Conservation (phyloP, 1,284 basidiomycete species). For the Ustilago sp. region DNA sequence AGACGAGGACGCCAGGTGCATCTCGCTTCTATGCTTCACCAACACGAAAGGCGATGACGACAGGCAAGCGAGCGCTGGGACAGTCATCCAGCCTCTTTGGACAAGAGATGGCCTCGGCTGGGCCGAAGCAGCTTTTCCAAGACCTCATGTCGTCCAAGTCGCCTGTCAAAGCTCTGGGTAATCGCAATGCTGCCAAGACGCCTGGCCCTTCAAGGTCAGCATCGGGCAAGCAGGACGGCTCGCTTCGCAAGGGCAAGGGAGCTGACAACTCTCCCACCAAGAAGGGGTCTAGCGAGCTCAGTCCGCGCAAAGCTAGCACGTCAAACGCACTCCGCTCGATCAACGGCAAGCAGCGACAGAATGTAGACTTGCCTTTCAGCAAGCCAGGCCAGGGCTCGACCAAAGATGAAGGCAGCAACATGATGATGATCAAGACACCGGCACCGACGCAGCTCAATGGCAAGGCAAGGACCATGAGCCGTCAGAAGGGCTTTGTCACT, state of each 20-base stretch:
- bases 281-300: slow-evolving; percentile 28
- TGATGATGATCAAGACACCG: slow-evolving; percentile 44
- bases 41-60: slow-evolving; percentile 46
- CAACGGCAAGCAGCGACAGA: slow-evolving; percentile 46
- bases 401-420: slow-evolving; percentile 9
- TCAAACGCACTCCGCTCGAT: slow-evolving; percentile 35
- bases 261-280: slow-evolving; percentile 25
- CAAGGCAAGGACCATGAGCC: slow-evolving; percentile 31
- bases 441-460: slow-evolving; percentile 24
- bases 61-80: slow-evolving; percentile 35
- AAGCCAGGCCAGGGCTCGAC: slow-evolving; percentile 26
- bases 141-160: slow-evolving; percentile 33
- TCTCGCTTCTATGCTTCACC: slow-evolving; percentile 40
- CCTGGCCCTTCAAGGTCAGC: slow-evolving; percentile 32
- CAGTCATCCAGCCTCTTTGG: slow-evolving; percentile 35
- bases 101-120: slow-evolving; percentile 18
- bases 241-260: slow-evolving; percentile 24
- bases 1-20: slow-evolving; percentile 44
- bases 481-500: slow-evolving; percentile 56
- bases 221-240: slow-evolving; percentile 19
- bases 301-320: slow-evolving; percentile 39
- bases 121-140: slow-evolving; percentile 49
- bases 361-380: slow-evolving; percentile 30
- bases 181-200: slow-evolving; percentile 41
- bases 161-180: slow-evolving; percentile 41